These are phyloP conservation scores for Metschnikowia anglica DNA, from an alignment of 805 yeast genomes.

Conservation along the genomic window DNA sequence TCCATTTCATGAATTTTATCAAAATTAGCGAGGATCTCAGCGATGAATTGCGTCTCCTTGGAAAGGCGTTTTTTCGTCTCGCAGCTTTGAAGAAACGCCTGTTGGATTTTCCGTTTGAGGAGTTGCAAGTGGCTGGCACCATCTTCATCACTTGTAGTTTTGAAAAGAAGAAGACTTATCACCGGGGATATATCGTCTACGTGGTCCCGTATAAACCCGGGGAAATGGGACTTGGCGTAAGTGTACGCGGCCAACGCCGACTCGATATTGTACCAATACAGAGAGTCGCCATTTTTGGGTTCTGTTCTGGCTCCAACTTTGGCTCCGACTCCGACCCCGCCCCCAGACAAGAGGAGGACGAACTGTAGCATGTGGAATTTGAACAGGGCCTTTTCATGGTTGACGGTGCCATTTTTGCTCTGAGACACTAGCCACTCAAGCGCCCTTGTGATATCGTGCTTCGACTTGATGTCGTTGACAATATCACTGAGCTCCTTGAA, in stretches of 20 bases:
- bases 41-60: conserved; percentile 29
- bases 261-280: no score
- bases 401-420: conserved; percentile 10
- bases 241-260: conserved; percentile 33
- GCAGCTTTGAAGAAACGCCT: conserved; percentile 6
- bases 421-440: conserved; percentile 34
- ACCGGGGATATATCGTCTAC: conserved; percentile 35
- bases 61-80: conserved; percentile 17
- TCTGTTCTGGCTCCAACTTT: no score
- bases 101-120: conserved; percentile 3
- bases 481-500: conserved; percentile 33
- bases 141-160: conserved; percentile 12
- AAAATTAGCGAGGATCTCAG: conserved; percentile 33
- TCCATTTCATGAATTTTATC: conserved; percentile 29
- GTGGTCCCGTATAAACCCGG: conserved; percentile 32
- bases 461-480: conserved; percentile 32
- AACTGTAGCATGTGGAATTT: conserved; percentile 43
- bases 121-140: conserved; percentile 17
- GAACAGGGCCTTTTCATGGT: conserved; percentile 32
- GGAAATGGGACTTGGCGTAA: conserved; percentile 40
- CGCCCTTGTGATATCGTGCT: conserved; percentile 34
- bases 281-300: no score
- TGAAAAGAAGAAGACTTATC: conserved; percentile 32
- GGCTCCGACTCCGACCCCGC: no score
- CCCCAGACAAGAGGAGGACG: conserved; percentile 25